These are phyloP conservation scores for Pseudogymnoascus destructans DNA, from an alignment of 2,329 filamentous ascomycete species.

Conservation along the genomic window DNA sequence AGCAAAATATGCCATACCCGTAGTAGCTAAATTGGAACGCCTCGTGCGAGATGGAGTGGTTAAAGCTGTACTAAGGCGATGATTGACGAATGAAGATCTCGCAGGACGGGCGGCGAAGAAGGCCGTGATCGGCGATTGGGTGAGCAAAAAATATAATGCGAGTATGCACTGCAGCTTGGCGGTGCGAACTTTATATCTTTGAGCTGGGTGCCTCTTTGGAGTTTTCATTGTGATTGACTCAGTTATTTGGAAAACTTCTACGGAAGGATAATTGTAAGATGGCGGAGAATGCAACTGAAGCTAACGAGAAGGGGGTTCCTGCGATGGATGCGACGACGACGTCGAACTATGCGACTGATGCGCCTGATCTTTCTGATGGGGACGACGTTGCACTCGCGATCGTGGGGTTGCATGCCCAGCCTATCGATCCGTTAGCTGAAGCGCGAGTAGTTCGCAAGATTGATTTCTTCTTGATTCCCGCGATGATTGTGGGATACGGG, in stretches of 20 bases:
- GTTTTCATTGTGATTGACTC: neutral
- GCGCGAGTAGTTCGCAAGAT: conserved; percentile 51
- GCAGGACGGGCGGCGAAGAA: neutral
- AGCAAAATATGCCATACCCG: neutral
- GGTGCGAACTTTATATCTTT: neutral
- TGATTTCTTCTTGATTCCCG: conserved; percentile 52
- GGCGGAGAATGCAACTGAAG: neutral
- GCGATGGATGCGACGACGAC: neutral
- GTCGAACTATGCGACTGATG: neutral
- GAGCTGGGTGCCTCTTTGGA: neutral
- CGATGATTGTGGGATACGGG: conserved; percentile 53
- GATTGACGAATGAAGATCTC: conserved; percentile 4
- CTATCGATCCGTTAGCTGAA: conserved; percentile 38
- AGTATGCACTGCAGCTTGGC: neutral
- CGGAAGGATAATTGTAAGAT: neutral
- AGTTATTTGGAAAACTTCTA: neutral
- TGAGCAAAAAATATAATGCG: neutral
- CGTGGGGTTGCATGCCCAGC: conserved; percentile 21
- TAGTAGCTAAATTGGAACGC: neutral
- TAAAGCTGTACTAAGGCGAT: conserved; percentile 1
- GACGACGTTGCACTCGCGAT: conserved; percentile 21
- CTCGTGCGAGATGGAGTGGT: neutral
- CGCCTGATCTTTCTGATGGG: conserved; percentile 7
- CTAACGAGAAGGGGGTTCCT: neutral
- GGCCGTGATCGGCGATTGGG: conserved; percentile 7